These are phyloP conservation scores for Colletotrichum tropicale DNA, from an alignment of 2,329 filamentous ascomycete genomes.

Conservation along the genomic window DNA sequence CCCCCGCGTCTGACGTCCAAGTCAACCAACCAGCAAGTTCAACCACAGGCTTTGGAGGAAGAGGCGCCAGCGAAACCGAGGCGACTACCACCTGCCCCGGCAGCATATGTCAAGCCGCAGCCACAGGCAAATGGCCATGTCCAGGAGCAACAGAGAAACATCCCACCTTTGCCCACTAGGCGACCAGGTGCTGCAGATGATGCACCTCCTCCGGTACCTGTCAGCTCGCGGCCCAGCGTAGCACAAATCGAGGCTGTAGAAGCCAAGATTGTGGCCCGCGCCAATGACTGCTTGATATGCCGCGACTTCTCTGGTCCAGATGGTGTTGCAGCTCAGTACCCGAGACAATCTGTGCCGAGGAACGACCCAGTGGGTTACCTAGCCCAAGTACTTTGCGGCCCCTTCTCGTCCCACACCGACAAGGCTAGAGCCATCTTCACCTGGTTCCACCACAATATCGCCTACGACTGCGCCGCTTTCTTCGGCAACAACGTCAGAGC, in stretches of 20 bases:
- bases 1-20: conserved; percentile 58
- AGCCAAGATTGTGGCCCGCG: conserved; percentile 31
- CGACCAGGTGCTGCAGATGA: conserved; percentile 26
- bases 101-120: conserved; percentile 6
- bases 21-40: conserved; percentile 35
- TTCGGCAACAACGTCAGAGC: conserved; percentile 72
- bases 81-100: conserved; percentile 17
- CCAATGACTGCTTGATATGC: conserved; percentile 73
- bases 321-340: conserved; percentile 76
- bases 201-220: conserved; percentile 56
- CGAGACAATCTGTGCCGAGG: conserved; percentile 71
- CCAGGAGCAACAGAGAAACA: conserved; percentile 13
- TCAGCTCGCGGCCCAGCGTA: conserved; percentile 55
- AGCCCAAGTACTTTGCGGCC: conserved; percentile 76
- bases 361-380: conserved; percentile 73
- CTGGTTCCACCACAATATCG: conserved; percentile 94
- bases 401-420: conserved; percentile 83
- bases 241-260: conserved; percentile 54
- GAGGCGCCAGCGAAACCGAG: conserved; percentile 11
- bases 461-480: conserved; percentile 82
- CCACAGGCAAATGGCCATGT: conserved; percentile 24
- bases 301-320: conserved; percentile 89
- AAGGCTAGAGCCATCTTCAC: conserved; percentile 93
- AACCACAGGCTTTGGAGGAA: not conserved
- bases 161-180: conserved; percentile 17